These are phyloP conservation scores for Daldinia vernicosa DNA, from an alignment of 495 filamentous ascomycete genomes.

Conservation along the genomic window DNA sequence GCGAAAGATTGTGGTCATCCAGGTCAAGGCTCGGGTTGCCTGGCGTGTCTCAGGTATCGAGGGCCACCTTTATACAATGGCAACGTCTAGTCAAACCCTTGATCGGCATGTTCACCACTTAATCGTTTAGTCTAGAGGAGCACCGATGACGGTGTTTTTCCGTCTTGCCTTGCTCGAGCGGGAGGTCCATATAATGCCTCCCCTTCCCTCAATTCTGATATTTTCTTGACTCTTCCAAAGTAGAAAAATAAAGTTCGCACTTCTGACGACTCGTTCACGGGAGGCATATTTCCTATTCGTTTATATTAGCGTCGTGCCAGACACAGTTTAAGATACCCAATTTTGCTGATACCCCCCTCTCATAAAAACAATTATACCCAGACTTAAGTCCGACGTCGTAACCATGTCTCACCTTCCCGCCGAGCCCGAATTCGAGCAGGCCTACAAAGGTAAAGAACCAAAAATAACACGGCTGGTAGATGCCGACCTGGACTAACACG, in stretches of 20 bases:
- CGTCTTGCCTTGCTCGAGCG: constrained; percentile 7
- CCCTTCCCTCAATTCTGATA: constrained; percentile 2
- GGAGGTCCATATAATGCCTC: constrained; percentile 30
- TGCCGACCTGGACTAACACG: constrained; percentile 14
- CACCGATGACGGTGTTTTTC: constrained; percentile 40
- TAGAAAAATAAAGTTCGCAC: constrained; percentile 12
- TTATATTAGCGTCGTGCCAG: constrained; percentile 12
- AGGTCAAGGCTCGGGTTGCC: constrained; percentile 21
- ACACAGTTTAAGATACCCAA: constrained; percentile 26
- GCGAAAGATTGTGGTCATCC: constrained; percentile 39
- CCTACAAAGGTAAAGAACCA: constrained; percentile 80
- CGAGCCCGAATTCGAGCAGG: constrained; percentile 99
- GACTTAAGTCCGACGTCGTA: constrained; percentile 18
- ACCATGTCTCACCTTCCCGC: constrained; percentile 83
- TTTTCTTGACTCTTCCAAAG: constrained; percentile 1
- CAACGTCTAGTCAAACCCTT: constrained; percentile 16
- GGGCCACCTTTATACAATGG: constrained; percentile 19
- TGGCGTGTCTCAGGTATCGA: constrained; percentile 9
- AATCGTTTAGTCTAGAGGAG: constrained; percentile 5
- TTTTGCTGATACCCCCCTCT: constrained; percentile 23
- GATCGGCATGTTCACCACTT: constrained; percentile 27
- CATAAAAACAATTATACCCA: constrained; percentile 5
- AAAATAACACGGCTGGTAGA: neutral
- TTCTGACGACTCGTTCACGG: constrained; percentile 10
- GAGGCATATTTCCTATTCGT: neutral